Base-by-base conservation (phyloP, 805 yeast species). In the Sugiyamaella qingdaonensis region DNA sequence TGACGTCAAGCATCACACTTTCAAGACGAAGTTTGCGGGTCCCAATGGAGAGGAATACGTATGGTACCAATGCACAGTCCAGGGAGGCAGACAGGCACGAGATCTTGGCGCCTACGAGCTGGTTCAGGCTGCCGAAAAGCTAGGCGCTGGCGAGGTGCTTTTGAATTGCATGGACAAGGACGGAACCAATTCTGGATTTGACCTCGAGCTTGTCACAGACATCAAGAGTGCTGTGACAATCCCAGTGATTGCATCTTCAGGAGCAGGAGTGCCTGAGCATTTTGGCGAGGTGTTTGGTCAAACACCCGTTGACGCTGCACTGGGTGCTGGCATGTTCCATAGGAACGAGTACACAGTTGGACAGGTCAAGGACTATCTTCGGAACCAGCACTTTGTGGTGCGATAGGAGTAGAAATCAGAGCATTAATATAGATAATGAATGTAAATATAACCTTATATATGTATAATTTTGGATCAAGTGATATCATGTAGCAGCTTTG, bases 301-400 rank as follows among this genome's bases (percentile, higher is more conserved):
- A 44, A 90, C 97, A 13, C 76, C 79, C 4, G 85, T 94, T 1
- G 99, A 94, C 72, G 99, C 99, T 42, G 98, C 99, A 14, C 77
- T 94, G 39, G 99, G 99, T 36, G 99, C 99, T 2, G 99, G 99
- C 43, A 86, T 94, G 85, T 94, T 94, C 76, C 99, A 94, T 74
- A 78, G 99, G 67, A 91, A 88, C 19, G 98, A 92, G 64, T 94
- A 86, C 70, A 83, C 88, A 10, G 97, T 94, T 14, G 77, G 79
- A 48, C 84, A 90, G 48, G 97, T 94, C 43, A 94, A 94, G 70
- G 67, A 77, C 29, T 82, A 78, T 59, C 76, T 92, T 66, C 70
- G 75, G 45, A 70, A 74, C 0, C 19, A 39, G 24, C 24, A 19
- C 19, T 39, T 39, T 16, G 43, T 39, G 7, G 43, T 39, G 21